Evolutionary conservation across 441 rosid genomes (phyloP).

Genomic region (Viola pubescens): DNA sequence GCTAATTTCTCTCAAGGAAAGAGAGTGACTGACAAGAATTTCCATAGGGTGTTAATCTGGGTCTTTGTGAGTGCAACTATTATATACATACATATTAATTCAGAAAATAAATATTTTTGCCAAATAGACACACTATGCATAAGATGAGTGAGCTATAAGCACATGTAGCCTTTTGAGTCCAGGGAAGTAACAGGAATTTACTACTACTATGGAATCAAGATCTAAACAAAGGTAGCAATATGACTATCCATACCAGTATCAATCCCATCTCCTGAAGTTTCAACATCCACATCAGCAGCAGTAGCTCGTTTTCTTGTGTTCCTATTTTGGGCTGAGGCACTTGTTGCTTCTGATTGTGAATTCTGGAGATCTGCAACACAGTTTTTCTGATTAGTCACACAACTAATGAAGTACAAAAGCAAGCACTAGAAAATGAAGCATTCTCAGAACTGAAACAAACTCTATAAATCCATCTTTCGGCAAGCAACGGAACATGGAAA

Average conservation of each 20-base stretch:
- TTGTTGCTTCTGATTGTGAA: constrained; percentile 31
- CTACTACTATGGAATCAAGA: too few species aligned
- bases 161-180: background rate
- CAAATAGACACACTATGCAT: too few species aligned
- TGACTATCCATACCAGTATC: constrained; percentile 35
- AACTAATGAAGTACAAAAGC: background rate
- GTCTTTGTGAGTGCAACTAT: background rate
- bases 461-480: too few species aligned
- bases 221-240: background rate
- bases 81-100: background rate
- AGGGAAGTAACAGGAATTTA: background rate
- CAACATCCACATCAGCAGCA: constrained; percentile 42
- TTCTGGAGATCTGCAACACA: constrained; percentile 15
- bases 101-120: background rate
- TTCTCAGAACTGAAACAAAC: background rate
- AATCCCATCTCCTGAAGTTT: constrained; percentile 17
- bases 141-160: too few species aligned
- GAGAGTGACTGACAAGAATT: background rate
- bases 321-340: constrained; percentile 30
- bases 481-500: too few species aligned
- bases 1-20: background rate
- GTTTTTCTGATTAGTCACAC: background rate
- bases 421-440: background rate
- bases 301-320: constrained; percentile 51
- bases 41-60: background rate